Evolutionary conservation across 225 moss, liverwort and hornwort genomes (phyloP).

Genomic region (Ulota crispa): DNA sequence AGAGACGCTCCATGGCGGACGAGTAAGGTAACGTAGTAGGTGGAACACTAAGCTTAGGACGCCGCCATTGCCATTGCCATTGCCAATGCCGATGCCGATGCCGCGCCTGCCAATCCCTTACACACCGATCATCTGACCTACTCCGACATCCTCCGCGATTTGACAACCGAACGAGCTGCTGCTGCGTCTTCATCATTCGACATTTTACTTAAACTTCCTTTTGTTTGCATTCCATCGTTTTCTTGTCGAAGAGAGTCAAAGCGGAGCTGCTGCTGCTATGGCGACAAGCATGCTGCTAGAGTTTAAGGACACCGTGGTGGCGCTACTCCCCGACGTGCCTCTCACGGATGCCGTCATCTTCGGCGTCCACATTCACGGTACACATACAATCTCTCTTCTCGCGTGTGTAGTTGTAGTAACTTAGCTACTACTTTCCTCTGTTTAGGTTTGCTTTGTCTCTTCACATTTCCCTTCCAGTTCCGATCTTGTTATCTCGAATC

Average conservation of each 20-base stretch:
- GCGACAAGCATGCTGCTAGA: conserved; percentile 36
- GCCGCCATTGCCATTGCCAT: background rate
- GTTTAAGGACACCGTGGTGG: conserved; percentile 48
- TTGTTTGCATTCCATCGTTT: too few relatives aligned
- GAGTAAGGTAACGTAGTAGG: too few relatives aligned
- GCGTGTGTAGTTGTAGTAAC: too few relatives aligned
- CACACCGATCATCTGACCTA: background rate
- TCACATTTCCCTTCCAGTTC: too few relatives aligned
- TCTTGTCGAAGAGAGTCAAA: background rate
- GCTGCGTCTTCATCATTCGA: too few relatives aligned
- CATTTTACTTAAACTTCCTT: too few relatives aligned
- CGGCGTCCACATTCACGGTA: conserved; percentile 83
- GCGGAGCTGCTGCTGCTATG: conserved; percentile 7
- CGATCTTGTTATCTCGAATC: too few relatives aligned
- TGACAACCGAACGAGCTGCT: background rate
- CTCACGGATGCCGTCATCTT: conserved; percentile 73
- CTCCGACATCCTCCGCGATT: background rate
- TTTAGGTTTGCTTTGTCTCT: too few relatives aligned
- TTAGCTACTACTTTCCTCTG: too few relatives aligned
- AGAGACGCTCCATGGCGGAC: background rate
- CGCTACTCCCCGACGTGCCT: conserved; percentile 65
- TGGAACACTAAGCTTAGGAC: background rate
- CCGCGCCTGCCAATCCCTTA: background rate
- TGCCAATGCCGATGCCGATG: background rate
- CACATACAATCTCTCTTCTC: background rate